Evolutionary conservation across 2,329 filamentous ascomycete species (phyloP).

Genomic region (Aureobasidium sp.): DNA sequence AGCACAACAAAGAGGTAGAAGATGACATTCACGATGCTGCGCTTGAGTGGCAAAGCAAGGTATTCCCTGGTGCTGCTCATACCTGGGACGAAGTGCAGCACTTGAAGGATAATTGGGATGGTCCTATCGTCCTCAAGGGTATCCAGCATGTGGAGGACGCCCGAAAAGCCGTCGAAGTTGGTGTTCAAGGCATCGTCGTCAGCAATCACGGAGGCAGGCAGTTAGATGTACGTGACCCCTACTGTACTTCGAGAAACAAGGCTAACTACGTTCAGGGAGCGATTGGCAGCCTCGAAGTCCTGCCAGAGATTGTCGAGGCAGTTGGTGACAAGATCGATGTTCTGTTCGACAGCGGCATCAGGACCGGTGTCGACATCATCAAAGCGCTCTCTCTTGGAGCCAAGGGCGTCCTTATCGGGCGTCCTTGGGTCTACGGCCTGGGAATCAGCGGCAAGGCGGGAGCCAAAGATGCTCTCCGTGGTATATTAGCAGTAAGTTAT

Average conservation of each 20-base stretch:
- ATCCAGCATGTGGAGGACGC: conserved; percentile 46
- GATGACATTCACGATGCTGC: conserved; percentile 44
- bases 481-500: neutral
- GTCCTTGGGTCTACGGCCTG: conserved; percentile 52
- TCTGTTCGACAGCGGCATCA: conserved; percentile 45
- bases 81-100: conserved; percentile 52
- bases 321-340: conserved; percentile 42
- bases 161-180: conserved; percentile 34
- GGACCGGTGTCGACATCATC: conserved; percentile 42
- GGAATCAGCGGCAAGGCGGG: conserved; percentile 48
- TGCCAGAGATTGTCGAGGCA: conserved; percentile 54
- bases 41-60: conserved; percentile 44
- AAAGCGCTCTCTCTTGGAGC: conserved; percentile 49
- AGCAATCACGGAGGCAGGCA: conserved; percentile 48
- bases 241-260: neutral
- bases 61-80: conserved; percentile 34
- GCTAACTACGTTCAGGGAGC: conserved; percentile 24
- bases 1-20: conserved; percentile 28
- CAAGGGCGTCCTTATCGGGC: conserved; percentile 48
- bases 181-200: conserved; percentile 43
- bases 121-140: conserved; percentile 56
- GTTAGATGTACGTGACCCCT: conserved; percentile 30
- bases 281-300: conserved; percentile 43
- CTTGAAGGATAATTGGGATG: conserved; percentile 53
- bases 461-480: conserved; percentile 32